Conservation (phyloP, 1,139 yeast genomes). For the Hemisphaericaspora xylanilytica region DNA sequence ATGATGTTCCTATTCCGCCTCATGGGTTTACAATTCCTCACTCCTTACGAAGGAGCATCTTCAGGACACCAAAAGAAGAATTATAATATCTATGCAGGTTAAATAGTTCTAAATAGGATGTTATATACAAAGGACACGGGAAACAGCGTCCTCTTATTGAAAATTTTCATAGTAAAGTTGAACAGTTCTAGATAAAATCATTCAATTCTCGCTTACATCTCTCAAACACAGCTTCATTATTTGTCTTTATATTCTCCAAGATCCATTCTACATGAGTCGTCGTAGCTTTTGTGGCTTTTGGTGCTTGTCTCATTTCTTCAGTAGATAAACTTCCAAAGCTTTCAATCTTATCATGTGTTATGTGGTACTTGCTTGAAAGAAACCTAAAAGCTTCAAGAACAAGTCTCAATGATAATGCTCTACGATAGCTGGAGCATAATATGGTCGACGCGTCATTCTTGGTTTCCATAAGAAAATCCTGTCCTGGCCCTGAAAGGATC, state of each 20-base stretch:
- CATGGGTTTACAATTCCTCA: slow-evolving; percentile 14
- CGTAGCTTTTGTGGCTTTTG: slow-evolving; percentile 5
- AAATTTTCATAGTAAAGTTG: too few relatives aligned
- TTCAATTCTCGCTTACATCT: slow-evolving; percentile 3
- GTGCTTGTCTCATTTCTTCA: slow-evolving; percentile 11
- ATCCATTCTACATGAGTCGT: slow-evolving; percentile 8
- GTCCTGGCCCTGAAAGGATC: slow-evolving; percentile 28
- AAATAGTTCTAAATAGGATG: too few relatives aligned
- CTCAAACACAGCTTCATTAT: not conserved
- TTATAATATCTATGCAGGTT: too few relatives aligned
- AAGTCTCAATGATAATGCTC: slow-evolving; percentile 9
- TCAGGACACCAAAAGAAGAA: not conserved
- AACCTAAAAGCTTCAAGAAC: slow-evolving; percentile 23
- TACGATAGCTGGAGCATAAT: not conserved
- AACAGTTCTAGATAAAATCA: slow-evolving; percentile 1
- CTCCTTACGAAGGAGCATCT: not conserved
- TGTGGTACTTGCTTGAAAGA: slow-evolving; percentile 21
- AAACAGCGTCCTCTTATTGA: too few relatives aligned
- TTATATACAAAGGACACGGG: too few relatives aligned
- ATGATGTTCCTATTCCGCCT: slow-evolving; percentile 8
- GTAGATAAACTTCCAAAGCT: slow-evolving; percentile 7
- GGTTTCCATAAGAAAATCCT: slow-evolving; percentile 27
- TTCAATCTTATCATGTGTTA: slow-evolving; percentile 18
- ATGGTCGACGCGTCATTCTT: not conserved
- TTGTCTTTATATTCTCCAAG: slow-evolving; percentile 3